Evolutionary conservation across 805 yeast species (phyloP).

Genomic region (Kodamaea fukazawae): DNA sequence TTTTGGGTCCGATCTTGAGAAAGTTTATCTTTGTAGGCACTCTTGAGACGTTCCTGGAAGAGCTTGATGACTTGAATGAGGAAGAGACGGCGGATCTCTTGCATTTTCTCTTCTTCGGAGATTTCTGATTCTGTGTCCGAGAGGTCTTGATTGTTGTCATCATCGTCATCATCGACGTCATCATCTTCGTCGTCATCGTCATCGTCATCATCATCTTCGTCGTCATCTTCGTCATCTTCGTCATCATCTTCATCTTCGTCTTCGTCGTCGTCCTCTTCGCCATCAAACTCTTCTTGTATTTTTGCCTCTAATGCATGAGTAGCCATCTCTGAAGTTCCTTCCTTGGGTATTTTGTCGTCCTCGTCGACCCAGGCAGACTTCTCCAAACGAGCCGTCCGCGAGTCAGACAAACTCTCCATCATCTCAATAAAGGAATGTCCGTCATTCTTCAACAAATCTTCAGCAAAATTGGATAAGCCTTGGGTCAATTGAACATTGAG

Average conservation of each 20-base stretch:
- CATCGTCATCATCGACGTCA: conserved; percentile 31
- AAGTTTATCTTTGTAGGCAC: conserved; percentile 74
- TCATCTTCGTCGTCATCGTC: conserved; percentile 22
- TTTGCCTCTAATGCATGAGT: conserved; percentile 14
- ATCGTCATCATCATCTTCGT: conserved; percentile 31
- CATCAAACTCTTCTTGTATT: conserved; percentile 12
- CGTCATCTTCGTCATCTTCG: conserved; percentile 41
- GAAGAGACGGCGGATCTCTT: conserved; percentile 76
- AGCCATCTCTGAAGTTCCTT: background rate
- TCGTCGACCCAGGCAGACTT: conserved; percentile 22
- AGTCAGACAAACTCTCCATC: conserved; percentile 71
- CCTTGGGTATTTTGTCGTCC: conserved; percentile 12
- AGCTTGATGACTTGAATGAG: conserved; percentile 77
- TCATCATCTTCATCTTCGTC: conserved; percentile 32
- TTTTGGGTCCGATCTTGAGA: conserved; percentile 70
- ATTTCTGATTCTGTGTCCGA: conserved; percentile 36
- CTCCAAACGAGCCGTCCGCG: conserved; percentile 30
- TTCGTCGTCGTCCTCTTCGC: conserved; percentile 13
- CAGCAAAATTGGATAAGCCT: conserved; percentile 53
- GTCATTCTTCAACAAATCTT: conserved; percentile 71
- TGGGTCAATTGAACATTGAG: conserved; percentile 21
- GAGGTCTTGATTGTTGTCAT: conserved; percentile 35
- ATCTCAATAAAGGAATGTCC: conserved; percentile 77
- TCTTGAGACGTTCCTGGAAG: conserved; percentile 68
- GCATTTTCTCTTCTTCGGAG: conserved; percentile 59